Base-by-base conservation (phyloP, 75 land plant genomes). In the Isoetes taiwanensis region DNA sequence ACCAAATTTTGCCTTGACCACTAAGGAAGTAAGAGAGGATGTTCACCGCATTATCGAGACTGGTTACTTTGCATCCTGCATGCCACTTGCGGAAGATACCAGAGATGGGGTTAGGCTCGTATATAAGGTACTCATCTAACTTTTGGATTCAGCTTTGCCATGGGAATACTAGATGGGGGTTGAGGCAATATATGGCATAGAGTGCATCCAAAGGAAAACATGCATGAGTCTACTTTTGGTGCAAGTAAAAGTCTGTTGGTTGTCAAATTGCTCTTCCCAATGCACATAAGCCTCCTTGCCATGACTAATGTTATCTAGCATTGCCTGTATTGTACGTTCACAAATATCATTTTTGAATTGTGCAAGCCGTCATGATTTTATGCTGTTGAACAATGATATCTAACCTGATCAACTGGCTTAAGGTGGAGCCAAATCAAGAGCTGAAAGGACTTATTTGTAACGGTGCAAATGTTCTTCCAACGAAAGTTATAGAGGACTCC, bases 351-450 rank as follows among this genome's bases (percentile, higher is more conserved):
- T n/a, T n/a, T n/a, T n/a, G n/a, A n/a, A n/a, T n/a, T n/a, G n/a
- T n/a, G n/a, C n/a, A n/a, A n/a, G n/a, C n/a, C n/a, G n/a, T n/a
- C n/a, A n/a, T n/a, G n/a, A n/a, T n/a, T n/a, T n/a, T n/a, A n/a
- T n/a, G n/a, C n/a, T n/a, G n/a, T n/a, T n/a, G n/a, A n/a, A n/a
- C n/a, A n/a, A n/a, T n/a, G n/a, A n/a, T n/a, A n/a, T n/a, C n/a
- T n/a, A n/a, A n/a, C n/a, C n/a, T n/a, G n/a, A n/a, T n/a, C n/a
- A n/a, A n/a, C n/a, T n/a, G n/a, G n/a, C n/a, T n/a, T n/a, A 72
- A 93, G 99, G 96, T 94, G 63, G 99, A 94, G 68, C 84, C 96
- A 57, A 89, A 94, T 65, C 99, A 94, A 59, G 99, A 94, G 60
- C 80, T 94, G 33, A 86, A 81, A 29, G 99, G 99, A 0, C 66